Percentiles rank a stretch among this genome's conserved stretches.
Conservation (phyloP, 805 yeast genomes). For the Starmerella vaccinii region DNA sequence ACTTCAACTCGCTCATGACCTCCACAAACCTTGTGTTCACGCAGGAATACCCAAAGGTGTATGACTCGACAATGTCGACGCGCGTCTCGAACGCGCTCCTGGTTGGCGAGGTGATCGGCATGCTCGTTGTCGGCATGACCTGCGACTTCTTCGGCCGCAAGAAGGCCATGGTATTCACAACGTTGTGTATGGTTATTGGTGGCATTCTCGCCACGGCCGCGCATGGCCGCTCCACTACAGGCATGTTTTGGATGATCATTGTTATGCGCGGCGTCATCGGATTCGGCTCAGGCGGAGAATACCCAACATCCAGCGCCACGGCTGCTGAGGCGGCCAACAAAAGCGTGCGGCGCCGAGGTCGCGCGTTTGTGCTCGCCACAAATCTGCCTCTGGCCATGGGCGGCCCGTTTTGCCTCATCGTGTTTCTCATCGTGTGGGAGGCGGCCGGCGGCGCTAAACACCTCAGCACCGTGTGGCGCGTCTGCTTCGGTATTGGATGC, state of each 20-base stretch:
- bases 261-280: conserved; percentile 69
- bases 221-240: conserved; percentile 47
- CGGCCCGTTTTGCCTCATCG: conserved; percentile 62
- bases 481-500: conserved; percentile 60
- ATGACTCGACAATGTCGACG: conserved; percentile 43
- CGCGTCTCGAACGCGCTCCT: conserved; percentile 59
- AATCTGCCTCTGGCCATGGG: conserved; percentile 67
- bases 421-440: conserved; percentile 57
- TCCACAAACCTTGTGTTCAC: conserved; percentile 54
- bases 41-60: conserved; percentile 37
- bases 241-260: conserved; percentile 69
- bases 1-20: conserved; percentile 65
- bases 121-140: conserved; percentile 51
- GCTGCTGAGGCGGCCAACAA: conserved; percentile 62
- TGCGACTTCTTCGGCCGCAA: conserved; percentile 61
- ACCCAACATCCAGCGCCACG: conserved; percentile 56
- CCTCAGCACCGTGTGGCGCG: conserved; percentile 53
- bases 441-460: conserved; percentile 40
- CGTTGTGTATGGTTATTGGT: conserved; percentile 52
- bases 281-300: conserved; percentile 70
- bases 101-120: conserved; percentile 63
- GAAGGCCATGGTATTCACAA: conserved; percentile 54
- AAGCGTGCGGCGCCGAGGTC: conserved; percentile 40
- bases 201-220: conserved; percentile 60
- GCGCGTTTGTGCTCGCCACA: conserved; percentile 57